These are phyloP conservation scores for Mortierella claussenii DNA, from an alignment of 192 early-diverging fungal genomes.

Conservation along the genomic window DNA sequence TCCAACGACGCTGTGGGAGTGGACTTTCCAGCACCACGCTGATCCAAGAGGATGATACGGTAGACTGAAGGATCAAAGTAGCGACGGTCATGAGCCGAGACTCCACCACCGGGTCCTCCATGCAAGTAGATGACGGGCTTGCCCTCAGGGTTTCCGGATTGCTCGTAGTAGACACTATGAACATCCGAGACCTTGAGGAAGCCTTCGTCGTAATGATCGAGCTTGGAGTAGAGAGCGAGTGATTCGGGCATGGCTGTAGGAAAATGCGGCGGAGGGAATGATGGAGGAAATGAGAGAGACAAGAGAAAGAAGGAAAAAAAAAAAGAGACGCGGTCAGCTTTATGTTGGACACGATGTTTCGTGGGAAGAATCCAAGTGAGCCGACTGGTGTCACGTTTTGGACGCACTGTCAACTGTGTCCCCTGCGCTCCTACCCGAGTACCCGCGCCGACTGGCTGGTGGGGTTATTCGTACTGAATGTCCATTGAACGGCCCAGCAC, in stretches of 20 bases:
- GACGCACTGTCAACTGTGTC: no score
- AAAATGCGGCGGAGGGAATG: no score
- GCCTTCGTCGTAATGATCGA: slow-evolving; percentile 65
- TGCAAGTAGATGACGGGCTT: slow-evolving; percentile 61
- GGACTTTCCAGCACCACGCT: slow-evolving; percentile 73
- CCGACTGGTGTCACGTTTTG: no score
- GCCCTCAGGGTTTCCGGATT: slow-evolving; percentile 70
- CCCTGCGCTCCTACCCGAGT: no score
- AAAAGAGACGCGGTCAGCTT: no score
- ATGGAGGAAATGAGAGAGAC: no score
- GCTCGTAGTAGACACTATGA: slow-evolving; percentile 72
- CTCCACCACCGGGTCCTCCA: slow-evolving; percentile 75
- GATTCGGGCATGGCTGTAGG: slow-evolving; percentile 54
- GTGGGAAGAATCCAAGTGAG: no score
- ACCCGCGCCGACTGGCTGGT: no score
- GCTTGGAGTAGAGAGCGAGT: slow-evolving; percentile 40
- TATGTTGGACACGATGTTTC: no score
- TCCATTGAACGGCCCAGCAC: no score
- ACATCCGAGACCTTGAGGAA: slow-evolving; percentile 66
- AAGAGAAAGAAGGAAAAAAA: no score
- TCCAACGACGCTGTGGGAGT: slow-evolving; percentile 71
- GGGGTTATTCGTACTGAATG: no score
- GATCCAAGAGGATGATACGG: slow-evolving; percentile 74
- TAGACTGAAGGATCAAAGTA: slow-evolving; percentile 68
- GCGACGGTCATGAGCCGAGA: slow-evolving; percentile 55